Conservation (phyloP, 2,329 filamentous ascomycete genomes). For the Graphium sp. region DNA sequence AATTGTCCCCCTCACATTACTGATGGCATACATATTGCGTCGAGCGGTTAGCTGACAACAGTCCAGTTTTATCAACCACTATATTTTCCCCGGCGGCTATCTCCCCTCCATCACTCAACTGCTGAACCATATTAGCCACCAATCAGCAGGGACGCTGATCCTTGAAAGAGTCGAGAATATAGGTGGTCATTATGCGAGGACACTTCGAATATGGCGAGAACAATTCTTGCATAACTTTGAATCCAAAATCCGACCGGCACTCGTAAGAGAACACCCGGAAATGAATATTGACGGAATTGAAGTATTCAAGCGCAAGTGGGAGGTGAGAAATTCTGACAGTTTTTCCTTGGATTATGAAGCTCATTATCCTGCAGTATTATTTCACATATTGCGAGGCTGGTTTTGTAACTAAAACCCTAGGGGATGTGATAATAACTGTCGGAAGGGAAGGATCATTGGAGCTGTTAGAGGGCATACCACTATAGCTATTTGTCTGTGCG, state of each 20-base stretch:
- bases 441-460: slow-evolving; percentile 47
- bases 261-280: slow-evolving; percentile 37
- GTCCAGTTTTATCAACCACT: slow-evolving; percentile 50
- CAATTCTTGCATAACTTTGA: slow-evolving; percentile 49
- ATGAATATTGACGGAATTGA: slow-evolving; percentile 47
- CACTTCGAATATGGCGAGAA: slow-evolving; percentile 51
- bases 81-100: slow-evolving; percentile 68
- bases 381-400: slow-evolving; percentile 63
- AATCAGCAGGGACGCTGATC: slow-evolving; percentile 43
- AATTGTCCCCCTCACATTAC: too few relatives aligned
- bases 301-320: slow-evolving; percentile 56
- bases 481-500: slow-evolving; percentile 25
- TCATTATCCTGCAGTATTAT: slow-evolving; percentile 53
- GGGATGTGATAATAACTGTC: slow-evolving; percentile 57
- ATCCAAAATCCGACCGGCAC: slow-evolving; percentile 37
- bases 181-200: slow-evolving; percentile 56
- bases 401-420: slow-evolving; percentile 54
- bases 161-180: slow-evolving; percentile 56
- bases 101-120: slow-evolving; percentile 41
- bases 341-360: slow-evolving; percentile 6
- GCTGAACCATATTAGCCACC: slow-evolving; percentile 39
- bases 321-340: slow-evolving; percentile 22
- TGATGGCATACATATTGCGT: too few relatives aligned
- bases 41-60: slow-evolving; percentile 4
- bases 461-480: slow-evolving; percentile 53